Evolutionary conservation across 768 basidiomycete genomes (phyloP).

Genomic region (Rhodotorula graminis): DNA sequence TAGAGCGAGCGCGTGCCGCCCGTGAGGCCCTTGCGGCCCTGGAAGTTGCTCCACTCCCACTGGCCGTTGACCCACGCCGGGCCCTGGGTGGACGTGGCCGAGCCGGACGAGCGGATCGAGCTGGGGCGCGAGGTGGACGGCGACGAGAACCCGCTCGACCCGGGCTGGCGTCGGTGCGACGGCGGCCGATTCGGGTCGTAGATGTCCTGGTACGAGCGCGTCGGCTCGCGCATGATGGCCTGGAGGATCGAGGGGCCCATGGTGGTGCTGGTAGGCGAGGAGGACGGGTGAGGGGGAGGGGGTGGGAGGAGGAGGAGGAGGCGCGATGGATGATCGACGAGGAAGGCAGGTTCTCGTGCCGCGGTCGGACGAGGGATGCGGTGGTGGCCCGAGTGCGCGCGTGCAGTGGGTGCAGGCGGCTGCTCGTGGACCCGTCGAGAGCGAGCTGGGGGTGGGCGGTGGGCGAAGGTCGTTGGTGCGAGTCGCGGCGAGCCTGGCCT

Average conservation of each 20-base stretch:
- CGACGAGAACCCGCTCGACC: not conserved
- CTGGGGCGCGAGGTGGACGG: constrained; percentile 14
- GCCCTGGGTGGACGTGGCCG: not conserved
- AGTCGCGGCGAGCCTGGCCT: too few relatives aligned
- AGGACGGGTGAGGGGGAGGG: too few relatives aligned
- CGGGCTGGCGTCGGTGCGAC: not conserved
- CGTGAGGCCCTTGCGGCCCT: constrained; percentile 23
- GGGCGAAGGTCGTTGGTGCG: too few relatives aligned
- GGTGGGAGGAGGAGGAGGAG: too few relatives aligned
- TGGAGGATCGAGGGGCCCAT: constrained; percentile 18
- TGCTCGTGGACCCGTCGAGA: too few relatives aligned
- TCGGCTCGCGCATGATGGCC: constrained; percentile 25
- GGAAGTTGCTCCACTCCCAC: constrained; percentile 32
- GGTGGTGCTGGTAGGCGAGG: not conserved
- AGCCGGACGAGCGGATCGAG: not conserved
- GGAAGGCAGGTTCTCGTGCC: too few relatives aligned
- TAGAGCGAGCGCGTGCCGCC: constrained; percentile 19
- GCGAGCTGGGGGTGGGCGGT: too few relatives aligned
- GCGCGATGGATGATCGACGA: too few relatives aligned
- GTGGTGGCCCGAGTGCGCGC: too few relatives aligned
- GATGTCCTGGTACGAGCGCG: constrained; percentile 15
- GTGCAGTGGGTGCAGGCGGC: too few relatives aligned
- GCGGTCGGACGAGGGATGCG: too few relatives aligned
- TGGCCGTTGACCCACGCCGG: constrained; percentile 13
- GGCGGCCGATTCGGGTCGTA: constrained; percentile 20